Evolutionary conservation across 2,329 filamentous ascomycete genomes (phyloP).

Genomic region (Leptographium wingfieldii): DNA sequence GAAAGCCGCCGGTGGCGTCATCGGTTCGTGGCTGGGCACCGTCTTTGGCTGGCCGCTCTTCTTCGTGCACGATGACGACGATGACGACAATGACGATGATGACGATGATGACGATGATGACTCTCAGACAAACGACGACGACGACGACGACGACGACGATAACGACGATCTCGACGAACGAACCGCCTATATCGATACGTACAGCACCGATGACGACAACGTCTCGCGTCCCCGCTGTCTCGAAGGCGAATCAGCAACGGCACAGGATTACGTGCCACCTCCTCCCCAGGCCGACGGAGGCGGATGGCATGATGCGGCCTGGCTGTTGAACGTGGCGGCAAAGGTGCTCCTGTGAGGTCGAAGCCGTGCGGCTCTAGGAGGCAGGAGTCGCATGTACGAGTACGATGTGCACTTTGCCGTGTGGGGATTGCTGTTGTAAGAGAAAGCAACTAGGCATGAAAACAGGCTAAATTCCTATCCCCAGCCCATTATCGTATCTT

Average conservation of each 20-base stretch:
- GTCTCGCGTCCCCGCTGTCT: slow-evolving; percentile 15
- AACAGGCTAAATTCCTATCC: no score
- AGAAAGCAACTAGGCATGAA: no score
- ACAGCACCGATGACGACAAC: slow-evolving; percentile 21
- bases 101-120: slow-evolving; percentile 23
- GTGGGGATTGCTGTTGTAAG: no score
- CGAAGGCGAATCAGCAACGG: slow-evolving; percentile 22
- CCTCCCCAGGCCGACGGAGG: slow-evolving; percentile 41
- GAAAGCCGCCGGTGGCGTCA: slow-evolving; percentile 33
- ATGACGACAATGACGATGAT: slow-evolving; percentile 29
- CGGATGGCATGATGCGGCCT: slow-evolving; percentile 55
- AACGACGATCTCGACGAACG: slow-evolving; percentile 22
- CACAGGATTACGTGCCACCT: slow-evolving; percentile 30
- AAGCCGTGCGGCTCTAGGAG: no score
- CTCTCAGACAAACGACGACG: slow-evolving; percentile 24
- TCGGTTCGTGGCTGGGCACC: slow-evolving; percentile 46
- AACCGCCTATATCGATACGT: slow-evolving; percentile 9
- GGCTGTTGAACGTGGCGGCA: slow-evolving; percentile 52
- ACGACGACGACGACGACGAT: slow-evolving; percentile 26
- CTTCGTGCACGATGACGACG: slow-evolving; percentile 47
- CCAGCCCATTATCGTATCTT: no score
- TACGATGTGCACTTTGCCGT: no score
- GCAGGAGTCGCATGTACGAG: no score
- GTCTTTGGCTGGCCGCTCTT: slow-evolving; percentile 50
- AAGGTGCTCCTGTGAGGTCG: slow-evolving; percentile 40